Evolutionary conservation across 2,329 filamentous ascomycete species (phyloP).

Genomic region (Microsporum ferrugineum): DNA sequence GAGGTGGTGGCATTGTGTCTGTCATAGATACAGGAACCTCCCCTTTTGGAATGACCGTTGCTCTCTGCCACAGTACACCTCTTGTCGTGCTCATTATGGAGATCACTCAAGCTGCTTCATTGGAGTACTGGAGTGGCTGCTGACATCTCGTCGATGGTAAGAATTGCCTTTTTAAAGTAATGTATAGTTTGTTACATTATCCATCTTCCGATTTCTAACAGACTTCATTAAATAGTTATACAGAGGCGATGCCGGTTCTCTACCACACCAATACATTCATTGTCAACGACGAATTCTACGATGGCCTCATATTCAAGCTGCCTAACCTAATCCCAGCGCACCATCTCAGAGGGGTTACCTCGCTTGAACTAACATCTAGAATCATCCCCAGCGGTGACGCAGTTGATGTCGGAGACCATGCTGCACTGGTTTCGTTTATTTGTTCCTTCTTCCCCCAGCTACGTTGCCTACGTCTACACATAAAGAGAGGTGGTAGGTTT

Average conservation of each 20-base stretch:
- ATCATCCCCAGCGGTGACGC: background rate
- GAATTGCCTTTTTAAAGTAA: background rate
- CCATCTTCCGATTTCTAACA: background rate
- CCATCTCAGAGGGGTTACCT: background rate
- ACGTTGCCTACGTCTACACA: background rate
- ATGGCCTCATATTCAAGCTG: conserved; percentile 1
- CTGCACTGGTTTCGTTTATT: background rate
- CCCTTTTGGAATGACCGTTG: conserved; percentile 1
- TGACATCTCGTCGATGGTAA: background rate
- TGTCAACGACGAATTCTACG: background rate
- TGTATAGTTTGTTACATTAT: background rate
- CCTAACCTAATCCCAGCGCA: background rate
- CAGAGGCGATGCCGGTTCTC: background rate
- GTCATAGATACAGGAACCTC: background rate
- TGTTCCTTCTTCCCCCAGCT: background rate
- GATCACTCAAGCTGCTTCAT: conserved; percentile 1
- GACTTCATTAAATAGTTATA: background rate
- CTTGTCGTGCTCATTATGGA: background rate
- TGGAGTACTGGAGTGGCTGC: background rate
- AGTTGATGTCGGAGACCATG: background rate
- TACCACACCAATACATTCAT: background rate
- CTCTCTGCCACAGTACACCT: background rate
- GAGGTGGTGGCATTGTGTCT: conserved; percentile 1
- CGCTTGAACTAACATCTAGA: background rate
- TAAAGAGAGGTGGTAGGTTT: background rate